phyloP scores from a whole-genome alignment of 345 rosid genomes.

The Hevea brasiliensis region DNA sequence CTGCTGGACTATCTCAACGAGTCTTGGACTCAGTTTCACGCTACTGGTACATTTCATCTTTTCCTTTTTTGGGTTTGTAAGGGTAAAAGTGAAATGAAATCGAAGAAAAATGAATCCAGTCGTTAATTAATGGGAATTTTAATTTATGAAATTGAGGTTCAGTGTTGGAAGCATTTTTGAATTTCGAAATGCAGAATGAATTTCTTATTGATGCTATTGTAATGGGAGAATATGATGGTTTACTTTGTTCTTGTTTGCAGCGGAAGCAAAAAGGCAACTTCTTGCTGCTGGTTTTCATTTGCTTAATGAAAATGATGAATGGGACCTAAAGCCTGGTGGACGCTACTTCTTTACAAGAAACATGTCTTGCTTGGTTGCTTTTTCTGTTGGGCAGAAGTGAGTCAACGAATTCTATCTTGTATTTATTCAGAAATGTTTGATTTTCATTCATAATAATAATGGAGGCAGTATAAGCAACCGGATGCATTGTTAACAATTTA shows the following conservation, averaged over 20 bases:
- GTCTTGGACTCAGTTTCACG: constrained; percentile 95
- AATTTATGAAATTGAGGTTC: neutral
- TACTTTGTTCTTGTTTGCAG: constrained; percentile 32
- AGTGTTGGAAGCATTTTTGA: neutral
- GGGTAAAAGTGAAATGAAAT: neutral
- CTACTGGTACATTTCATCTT: constrained; percentile 53
- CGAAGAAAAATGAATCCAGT: neutral
- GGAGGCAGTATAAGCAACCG: neutral
- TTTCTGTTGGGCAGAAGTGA: constrained; percentile 87
- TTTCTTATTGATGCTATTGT: neutral
- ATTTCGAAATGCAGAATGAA: neutral
- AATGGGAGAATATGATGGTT: neutral
- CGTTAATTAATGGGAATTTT: neutral
- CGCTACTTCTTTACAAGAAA: constrained; percentile 90
- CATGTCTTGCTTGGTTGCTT: constrained; percentile 93
- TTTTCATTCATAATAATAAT: neutral
- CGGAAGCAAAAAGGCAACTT: constrained; percentile 78
- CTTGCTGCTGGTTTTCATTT: constrained; percentile 70
- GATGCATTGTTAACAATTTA: neutral
- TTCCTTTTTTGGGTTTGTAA: neutral
- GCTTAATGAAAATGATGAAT: constrained; percentile 75
- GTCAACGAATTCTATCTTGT: constrained; percentile 16
- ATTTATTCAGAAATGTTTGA: neutral
- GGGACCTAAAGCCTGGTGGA: constrained; percentile 91
- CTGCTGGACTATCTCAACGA: constrained; percentile 81